phyloP scores from a whole-genome alignment of 768 basidiomycete species.

The Suillus spraguei region DNA sequence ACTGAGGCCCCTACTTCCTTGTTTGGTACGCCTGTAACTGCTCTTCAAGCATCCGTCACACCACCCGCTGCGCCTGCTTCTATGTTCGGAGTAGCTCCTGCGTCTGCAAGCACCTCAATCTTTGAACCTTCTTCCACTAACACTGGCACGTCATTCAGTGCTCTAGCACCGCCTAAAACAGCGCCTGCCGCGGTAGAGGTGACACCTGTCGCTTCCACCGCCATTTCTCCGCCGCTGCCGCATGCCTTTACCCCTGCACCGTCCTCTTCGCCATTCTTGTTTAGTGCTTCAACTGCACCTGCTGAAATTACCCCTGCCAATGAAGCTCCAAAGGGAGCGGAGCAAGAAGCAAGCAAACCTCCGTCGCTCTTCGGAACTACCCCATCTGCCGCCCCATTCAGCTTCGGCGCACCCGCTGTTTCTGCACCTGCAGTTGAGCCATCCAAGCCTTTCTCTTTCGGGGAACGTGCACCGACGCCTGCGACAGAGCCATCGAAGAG shows the following conservation, averaged over 20 bases:
- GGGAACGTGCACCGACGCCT: conserved; percentile 19
- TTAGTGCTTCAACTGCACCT: conserved; percentile 27
- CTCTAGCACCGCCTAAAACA: neutral
- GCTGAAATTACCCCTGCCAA: conserved; percentile 21
- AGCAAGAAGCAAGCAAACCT: conserved; percentile 11
- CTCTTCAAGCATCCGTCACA: conserved; percentile 4
- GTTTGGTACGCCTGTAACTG: conserved; percentile 17
- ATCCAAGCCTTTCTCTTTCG: conserved; percentile 29
- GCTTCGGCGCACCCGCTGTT: conserved; percentile 9
- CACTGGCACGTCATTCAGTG: conserved; percentile 17
- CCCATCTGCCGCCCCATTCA: conserved; percentile 11
- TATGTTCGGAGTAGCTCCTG: conserved; percentile 11
- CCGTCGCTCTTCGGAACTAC: conserved; percentile 6
- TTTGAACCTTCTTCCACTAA: conserved; percentile 16
- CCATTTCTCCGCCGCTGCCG: conserved; percentile 6
- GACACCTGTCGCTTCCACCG: conserved; percentile 18
- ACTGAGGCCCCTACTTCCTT: conserved; percentile 14
- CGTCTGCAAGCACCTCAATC: conserved; percentile 12
- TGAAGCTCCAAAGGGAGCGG: conserved; percentile 16
- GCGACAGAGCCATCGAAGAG: conserved; percentile 34
- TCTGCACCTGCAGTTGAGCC: conserved; percentile 1
- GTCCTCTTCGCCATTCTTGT: conserved; percentile 28
- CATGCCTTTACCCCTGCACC: conserved; percentile 12
- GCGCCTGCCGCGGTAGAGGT: conserved; percentile 20
- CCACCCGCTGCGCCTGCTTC: conserved; percentile 12